Percentiles rank a stretch among this genome's conserved stretches.
Conservation (phyloP, 2,329 filamentous ascomycete species). For the Sclerotinia glacialis region DNA sequence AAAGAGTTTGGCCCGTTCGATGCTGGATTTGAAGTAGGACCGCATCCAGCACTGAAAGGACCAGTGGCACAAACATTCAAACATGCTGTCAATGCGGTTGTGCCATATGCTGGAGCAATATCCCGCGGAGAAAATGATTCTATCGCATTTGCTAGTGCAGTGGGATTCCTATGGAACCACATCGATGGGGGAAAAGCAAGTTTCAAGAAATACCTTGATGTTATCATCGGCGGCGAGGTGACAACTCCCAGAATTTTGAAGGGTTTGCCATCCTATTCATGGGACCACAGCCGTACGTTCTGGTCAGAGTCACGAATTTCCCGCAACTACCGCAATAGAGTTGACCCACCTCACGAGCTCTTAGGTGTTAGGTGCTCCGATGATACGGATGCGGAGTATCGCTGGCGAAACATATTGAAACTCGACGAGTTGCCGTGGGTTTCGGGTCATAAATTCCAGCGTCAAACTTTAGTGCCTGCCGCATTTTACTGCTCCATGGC, state of each 20-base stretch:
- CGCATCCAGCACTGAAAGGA: conserved; percentile 24
- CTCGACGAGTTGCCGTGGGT: conserved; percentile 38
- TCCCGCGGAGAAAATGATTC: conserved; percentile 16
- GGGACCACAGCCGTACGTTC: conserved; percentile 51
- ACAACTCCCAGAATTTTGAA: conserved; percentile 34
- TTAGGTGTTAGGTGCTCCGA: conserved; percentile 34
- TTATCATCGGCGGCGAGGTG: background rate
- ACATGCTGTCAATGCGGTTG: background rate
- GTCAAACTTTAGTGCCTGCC: conserved; percentile 35
- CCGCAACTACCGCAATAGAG: conserved; percentile 45
- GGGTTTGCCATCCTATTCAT: conserved; percentile 51
- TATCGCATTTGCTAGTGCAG: background rate
- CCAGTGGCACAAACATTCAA: conserved; percentile 13
- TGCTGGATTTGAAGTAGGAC: conserved; percentile 24
- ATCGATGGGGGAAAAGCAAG: background rate
- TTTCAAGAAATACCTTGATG: conserved; percentile 15
- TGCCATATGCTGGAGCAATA: conserved; percentile 12
- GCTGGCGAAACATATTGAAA: conserved; percentile 38
- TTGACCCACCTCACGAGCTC: conserved; percentile 43
- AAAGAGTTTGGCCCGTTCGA: background rate
- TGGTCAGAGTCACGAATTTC: conserved; percentile 53
- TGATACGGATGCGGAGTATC: conserved; percentile 27
- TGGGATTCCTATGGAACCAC: conserved; percentile 5
- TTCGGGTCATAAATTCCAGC: conserved; percentile 34
- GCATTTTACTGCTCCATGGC: conserved; percentile 38